phyloP scores from a whole-genome alignment of 768 basidiomycete species.

The Naematelia encephala region DNA sequence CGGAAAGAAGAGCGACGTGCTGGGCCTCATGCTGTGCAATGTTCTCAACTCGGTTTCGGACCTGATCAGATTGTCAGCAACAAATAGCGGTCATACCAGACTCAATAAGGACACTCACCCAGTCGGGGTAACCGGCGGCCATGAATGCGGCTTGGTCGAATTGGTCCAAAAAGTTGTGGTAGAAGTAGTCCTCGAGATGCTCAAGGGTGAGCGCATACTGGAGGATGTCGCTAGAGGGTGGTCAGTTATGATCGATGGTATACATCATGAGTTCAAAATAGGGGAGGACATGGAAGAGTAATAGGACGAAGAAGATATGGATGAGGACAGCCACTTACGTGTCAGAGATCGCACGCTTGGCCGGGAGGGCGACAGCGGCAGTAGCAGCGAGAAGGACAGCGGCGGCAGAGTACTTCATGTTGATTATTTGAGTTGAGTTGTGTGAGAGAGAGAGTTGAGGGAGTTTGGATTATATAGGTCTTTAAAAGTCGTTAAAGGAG shows the following conservation, averaged over 20 bases:
- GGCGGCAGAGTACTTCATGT: slow-evolving; percentile 24
- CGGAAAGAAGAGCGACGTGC: slow-evolving; percentile 60
- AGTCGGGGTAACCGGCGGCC: slow-evolving; percentile 52
- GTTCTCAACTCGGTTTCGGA: slow-evolving; percentile 53
- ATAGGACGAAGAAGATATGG: background rate
- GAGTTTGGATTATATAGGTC: background rate
- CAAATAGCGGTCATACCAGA: background rate
- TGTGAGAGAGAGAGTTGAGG: background rate
- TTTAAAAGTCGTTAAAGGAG: slow-evolving; percentile 4
- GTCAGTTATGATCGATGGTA: no score
- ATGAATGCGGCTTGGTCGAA: slow-evolving; percentile 57
- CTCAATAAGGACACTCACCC: slow-evolving; percentile 45
- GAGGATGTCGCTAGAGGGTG: slow-evolving; percentile 32
- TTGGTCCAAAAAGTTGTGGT: slow-evolving; percentile 51
- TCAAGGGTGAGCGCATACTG: slow-evolving; percentile 49
- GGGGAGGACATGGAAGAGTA: background rate
- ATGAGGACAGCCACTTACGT: slow-evolving; percentile 17
- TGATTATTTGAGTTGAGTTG: background rate
- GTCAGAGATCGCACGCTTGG: slow-evolving; percentile 28
- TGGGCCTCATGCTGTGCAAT: slow-evolving; percentile 59
- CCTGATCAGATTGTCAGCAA: slow-evolving; percentile 4
- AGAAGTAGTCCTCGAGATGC: slow-evolving; percentile 50
- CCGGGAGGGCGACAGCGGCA: slow-evolving; percentile 22
- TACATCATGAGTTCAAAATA: background rate
- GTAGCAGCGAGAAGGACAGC: slow-evolving; percentile 22